These are phyloP conservation scores for Colletotrichum sp. DNA, from an alignment of 2,329 filamentous ascomycete species.

Conservation along the genomic window DNA sequence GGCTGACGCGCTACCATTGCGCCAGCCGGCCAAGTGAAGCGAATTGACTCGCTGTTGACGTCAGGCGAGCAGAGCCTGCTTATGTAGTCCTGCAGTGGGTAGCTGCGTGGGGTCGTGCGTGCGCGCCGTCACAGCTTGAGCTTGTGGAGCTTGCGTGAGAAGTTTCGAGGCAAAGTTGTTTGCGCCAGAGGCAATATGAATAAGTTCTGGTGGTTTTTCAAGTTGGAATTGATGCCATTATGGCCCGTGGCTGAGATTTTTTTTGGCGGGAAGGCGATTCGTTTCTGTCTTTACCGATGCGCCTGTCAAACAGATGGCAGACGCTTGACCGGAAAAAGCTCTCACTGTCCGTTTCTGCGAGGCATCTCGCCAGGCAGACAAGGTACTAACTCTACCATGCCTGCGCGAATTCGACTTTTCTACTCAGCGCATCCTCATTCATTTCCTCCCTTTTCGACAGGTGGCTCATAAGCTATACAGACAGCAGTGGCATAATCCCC, in stretches of 20 bases:
- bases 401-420: not conserved
- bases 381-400: not conserved
- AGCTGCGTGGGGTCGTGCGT: not conserved
- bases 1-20: constrained; percentile 22
- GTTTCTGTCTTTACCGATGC: not conserved
- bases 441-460: not conserved
- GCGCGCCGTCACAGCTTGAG: not conserved
- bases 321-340: not conserved
- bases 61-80: rapidly evolving
- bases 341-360: not conserved
- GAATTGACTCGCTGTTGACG: not conserved
- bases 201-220: not conserved
- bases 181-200: not conserved
- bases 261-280: not conserved
- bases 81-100: not conserved
- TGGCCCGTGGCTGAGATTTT: not conserved
- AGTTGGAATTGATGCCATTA: not conserved
- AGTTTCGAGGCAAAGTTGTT: not conserved
- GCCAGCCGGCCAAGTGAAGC: constrained; percentile 13
- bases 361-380: not conserved
- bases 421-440: not conserved
- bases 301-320: not conserved
- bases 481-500: constrained; percentile 79
- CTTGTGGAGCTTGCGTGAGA: not conserved
- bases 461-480: constrained; percentile 56